Evolutionary conservation across 2,329 filamentous ascomycete species (phyloP), one percentile per base, ranked within the genome.

Genomic region (Hymenoscyphus repandus): DNA sequence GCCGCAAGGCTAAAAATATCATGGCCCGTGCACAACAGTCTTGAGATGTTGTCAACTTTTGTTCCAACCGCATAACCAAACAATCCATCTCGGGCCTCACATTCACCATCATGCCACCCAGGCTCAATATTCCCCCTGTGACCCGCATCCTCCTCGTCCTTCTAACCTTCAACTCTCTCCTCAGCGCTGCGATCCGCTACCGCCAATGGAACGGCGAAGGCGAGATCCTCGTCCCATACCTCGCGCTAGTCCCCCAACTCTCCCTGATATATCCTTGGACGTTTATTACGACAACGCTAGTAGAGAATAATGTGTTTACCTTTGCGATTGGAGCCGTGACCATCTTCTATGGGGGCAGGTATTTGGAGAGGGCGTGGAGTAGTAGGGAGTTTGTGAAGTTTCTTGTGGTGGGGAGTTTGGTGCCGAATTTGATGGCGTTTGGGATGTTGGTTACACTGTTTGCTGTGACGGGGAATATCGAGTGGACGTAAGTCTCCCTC

Each of bases 291-390:
- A 86, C 90, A 2, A 88, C 90, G 0, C 78, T 96, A 50, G 90
- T 96, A 44, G 93, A 99, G 73, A 87, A 89, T 70, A 97, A 97
- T 68, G 76, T 97, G 62, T 87, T 96, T 64, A 95, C 90, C 10
- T 76, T 96, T 39, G 72, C 81, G 22, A 82, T 95, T 51, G 90
- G 89, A 43, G 84, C 78, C 27, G 74, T 85, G 39, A 91, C 91
- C 1, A 72, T 97, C 48, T 95, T 91, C 69, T 89, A 96, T 72
- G 92, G 92, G 49, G 93, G 93, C 9, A 83, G 90, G 62, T 99
- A 99, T 69, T 80, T 99, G 18, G 93, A 99, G 77, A 79, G 93
- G 64, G 92, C 93, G 32, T 99, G 92, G 93, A 91, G 90, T 31
- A 92, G 89, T 22, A 81, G 80, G 51, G 92, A 97, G 69, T 89